Percentiles rank a stretch among this genome's conserved stretches.
phyloP scores from a whole-genome alignment of 2,329 filamentous ascomycete genomes.

The Penicillium sp. region DNA sequence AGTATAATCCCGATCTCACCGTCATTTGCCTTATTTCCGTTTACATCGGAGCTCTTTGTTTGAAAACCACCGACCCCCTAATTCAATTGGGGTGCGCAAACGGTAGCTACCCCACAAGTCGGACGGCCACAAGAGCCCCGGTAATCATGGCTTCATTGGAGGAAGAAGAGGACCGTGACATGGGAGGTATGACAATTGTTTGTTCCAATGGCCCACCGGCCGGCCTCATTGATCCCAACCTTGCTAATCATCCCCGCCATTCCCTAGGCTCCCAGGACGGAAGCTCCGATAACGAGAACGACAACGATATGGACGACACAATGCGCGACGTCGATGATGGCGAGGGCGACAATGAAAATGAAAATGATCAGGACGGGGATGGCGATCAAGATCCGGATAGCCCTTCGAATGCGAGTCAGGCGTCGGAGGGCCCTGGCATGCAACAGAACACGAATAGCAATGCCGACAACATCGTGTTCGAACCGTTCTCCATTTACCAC shows the following conservation, averaged over 20 bases:
- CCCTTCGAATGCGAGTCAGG: slow-evolving; percentile 41
- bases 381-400: slow-evolving; percentile 39
- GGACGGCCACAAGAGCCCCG: not conserved
- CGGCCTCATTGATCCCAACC: not conserved
- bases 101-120: not conserved
- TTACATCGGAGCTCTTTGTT: not conserved
- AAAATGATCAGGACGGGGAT: slow-evolving; percentile 20
- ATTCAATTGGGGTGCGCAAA: not conserved
- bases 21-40: not conserved
- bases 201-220: slow-evolving; percentile 7
- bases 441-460: slow-evolving; percentile 48
- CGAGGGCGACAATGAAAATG: slow-evolving; percentile 33
- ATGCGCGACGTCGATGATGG: slow-evolving; percentile 45
- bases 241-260: not conserved
- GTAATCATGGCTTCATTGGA: slow-evolving; percentile 33
- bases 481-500: slow-evolving; percentile 47
- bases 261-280: slow-evolving; percentile 48
- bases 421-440: slow-evolving; percentile 36
- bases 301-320: slow-evolving; percentile 39
- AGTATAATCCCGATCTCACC: not conserved
- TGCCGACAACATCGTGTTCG: slow-evolving; percentile 34
- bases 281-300: slow-evolving; percentile 47
- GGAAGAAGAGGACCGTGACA: slow-evolving; percentile 45
- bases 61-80: not conserved
- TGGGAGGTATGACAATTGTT: slow-evolving; percentile 32